phyloP scores from a whole-genome alignment of 2,329 filamentous ascomycete species.

The Colletotrichum sp. region DNA sequence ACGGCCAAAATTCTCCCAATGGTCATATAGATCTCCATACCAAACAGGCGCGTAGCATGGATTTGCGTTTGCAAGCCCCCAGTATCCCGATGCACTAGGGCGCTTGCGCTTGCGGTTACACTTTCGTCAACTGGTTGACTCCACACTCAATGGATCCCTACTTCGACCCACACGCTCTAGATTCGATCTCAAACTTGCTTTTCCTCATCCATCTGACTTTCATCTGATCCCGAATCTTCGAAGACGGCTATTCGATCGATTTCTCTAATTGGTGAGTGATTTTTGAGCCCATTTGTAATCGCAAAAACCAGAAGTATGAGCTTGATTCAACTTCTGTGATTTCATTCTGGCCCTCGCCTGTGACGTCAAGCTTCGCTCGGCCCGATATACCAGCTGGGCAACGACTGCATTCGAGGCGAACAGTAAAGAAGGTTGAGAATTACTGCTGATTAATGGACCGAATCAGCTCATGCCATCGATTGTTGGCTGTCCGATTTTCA shows the following conservation, averaged over 20 bases:
- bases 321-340: neutral
- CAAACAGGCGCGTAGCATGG: neutral
- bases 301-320: neutral
- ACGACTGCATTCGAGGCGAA: neutral
- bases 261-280: neutral
- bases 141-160: neutral
- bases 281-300: neutral
- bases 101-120: neutral
- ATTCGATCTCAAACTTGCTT: neutral
- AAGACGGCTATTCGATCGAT: neutral
- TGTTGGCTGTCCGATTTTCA: neutral
- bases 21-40: neutral
- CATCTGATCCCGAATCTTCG: neutral
- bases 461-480: neutral
- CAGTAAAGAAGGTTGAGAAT: fast-evolving
- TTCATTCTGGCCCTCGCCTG: neutral
- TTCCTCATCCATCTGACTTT: neutral
- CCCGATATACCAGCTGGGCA: neutral
- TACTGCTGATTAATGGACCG: neutral
- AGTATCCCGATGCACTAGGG: neutral
- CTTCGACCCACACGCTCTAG: neutral
- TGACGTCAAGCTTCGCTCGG: neutral
- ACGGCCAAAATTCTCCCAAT: neutral
- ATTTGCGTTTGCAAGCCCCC: neutral
- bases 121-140: neutral